A percentile compares a stretch with the other conserved stretches of the same genome.
These are phyloP conservation scores for Sugiyamaella japonica DNA, from an alignment of 1,139 yeast species.

Conservation along the genomic window DNA sequence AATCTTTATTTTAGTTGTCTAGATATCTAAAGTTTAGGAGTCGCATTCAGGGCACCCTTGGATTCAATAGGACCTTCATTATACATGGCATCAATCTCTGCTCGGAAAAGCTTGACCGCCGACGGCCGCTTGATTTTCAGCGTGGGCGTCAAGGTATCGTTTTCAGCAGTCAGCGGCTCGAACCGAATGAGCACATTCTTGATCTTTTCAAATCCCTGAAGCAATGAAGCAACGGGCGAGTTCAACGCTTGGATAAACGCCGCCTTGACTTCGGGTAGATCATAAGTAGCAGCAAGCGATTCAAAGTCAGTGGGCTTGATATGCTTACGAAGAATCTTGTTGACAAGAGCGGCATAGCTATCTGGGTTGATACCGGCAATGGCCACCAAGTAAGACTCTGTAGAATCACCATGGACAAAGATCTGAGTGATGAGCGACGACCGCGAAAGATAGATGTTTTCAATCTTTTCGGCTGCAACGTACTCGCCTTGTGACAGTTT, in stretches of 20 bases:
- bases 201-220: constrained; percentile 59
- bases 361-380: constrained; percentile 61
- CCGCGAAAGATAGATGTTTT: constrained; percentile 58
- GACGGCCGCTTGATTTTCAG: constrained; percentile 66
- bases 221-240: constrained; percentile 35
- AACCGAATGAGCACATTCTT: constrained; percentile 59
- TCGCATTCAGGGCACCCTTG: neutral
- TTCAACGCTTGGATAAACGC: constrained; percentile 40
- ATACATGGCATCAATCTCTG: constrained; percentile 55
- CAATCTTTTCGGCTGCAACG: constrained; percentile 76
- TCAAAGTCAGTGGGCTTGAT: constrained; percentile 34
- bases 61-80: constrained; percentile 50
- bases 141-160: constrained; percentile 72
- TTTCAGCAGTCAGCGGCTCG: constrained; percentile 66
- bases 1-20: neutral
- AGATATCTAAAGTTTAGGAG: constrained; percentile 10
- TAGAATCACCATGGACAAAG: constrained; percentile 70
- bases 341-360: constrained; percentile 36
- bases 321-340: constrained; percentile 29
- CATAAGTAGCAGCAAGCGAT: constrained; percentile 35
- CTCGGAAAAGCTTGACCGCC: constrained; percentile 54
- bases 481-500: constrained; percentile 82
- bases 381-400: constrained; percentile 60
- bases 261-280: constrained; percentile 37
- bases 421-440: constrained; percentile 56